Evolutionary conservation across 2,329 filamentous ascomycete genomes (phyloP), one percentile per base, ranked within the genome.

Genomic region (Aspergillus arachidicola): DNA sequence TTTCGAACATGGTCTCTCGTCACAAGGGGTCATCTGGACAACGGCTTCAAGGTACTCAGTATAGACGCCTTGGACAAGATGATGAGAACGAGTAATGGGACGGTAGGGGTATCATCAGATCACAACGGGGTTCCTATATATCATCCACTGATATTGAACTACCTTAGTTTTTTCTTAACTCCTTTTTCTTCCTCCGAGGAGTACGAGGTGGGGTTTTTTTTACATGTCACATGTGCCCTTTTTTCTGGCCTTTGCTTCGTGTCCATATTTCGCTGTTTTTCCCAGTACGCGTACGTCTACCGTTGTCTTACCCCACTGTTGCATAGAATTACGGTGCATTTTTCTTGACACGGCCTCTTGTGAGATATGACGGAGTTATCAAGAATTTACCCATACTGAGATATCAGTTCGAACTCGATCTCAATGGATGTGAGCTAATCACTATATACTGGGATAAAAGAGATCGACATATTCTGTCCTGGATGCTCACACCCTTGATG

Each of bases 1-100:
- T 91, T 68, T 87, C 85, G 51, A 86, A 86, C 48, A 86, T 91
- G 78, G 86, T 91, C 45, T 85, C 82, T 70, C 82, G 84, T 73
- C 66, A 85, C 80, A 75, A 72, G 46, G 69, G 69, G 30, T 67
- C 51, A 55, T 55, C 72, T 6, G 69, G 67, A 10, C 79, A 80
- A 30, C 80, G 80, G 43, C 77, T 75, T 51, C 70, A 73, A 59
- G 73, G 77, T 69, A 73, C 78, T 70, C 75, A 80, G 63, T 82
- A 82, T 74, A 75, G 79, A 69, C 75, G 77, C 56, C 67, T 84
- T 62, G 80, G 78, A 55, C 82, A 84, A 66, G 79, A 80, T n/a
- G 81, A 83, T 54, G 77, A 79, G 41, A 73, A 69, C 41, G 64
- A 72, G 67, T 54, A 64, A 68, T 61, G 36, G 58, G n/a, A 62